Evolutionary conservation across 2,329 filamentous ascomycete species (phyloP).

Genomic region (Lecanoromycetidae sp.): DNA sequence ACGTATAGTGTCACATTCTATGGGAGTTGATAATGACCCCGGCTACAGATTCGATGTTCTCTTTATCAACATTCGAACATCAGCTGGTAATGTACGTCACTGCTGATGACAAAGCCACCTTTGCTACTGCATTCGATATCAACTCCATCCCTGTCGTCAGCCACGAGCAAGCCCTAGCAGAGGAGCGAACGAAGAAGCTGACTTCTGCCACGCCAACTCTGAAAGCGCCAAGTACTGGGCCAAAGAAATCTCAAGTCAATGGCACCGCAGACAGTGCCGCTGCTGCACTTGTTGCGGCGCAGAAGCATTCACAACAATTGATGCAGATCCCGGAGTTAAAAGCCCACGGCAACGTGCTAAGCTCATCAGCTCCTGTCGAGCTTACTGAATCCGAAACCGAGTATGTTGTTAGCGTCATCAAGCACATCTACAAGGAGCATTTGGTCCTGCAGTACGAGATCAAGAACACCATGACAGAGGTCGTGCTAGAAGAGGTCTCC

Average conservation of each 20-base stretch:
- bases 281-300: slow-evolving; percentile 64
- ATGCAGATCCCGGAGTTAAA: slow-evolving; percentile 82
- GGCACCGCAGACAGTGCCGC: slow-evolving; percentile 63
- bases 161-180: slow-evolving; percentile 87
- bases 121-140: slow-evolving; percentile 78
- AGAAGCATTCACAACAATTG: slow-evolving; percentile 81
- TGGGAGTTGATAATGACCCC: slow-evolving; percentile 18
- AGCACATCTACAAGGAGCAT: slow-evolving; percentile 97
- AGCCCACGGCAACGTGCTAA: slow-evolving; percentile 79
- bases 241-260: slow-evolving; percentile 56
- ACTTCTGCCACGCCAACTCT: slow-evolving; percentile 83
- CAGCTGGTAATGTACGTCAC: slow-evolving; percentile 97
- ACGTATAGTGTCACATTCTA: slow-evolving; percentile 24
- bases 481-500: slow-evolving; percentile 79
- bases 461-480: slow-evolving; percentile 91
- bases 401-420: slow-evolving; percentile 85
- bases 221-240: slow-evolving; percentile 76
- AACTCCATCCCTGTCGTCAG: slow-evolving; percentile 84
- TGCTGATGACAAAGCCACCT: slow-evolving; percentile 75
- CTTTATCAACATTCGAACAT: slow-evolving; percentile 87
- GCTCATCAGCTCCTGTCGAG: slow-evolving; percentile 74
- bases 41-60: slow-evolving; percentile 78
- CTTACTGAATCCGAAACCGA: slow-evolving; percentile 95
- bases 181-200: slow-evolving; percentile 94
- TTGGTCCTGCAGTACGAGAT: slow-evolving; percentile 93